Evolutionary conservation across 2,329 filamentous ascomycete genomes (phyloP), one percentile per base, ranked within the genome.

Genomic region (Aspergillus pseudoglaucus): DNA sequence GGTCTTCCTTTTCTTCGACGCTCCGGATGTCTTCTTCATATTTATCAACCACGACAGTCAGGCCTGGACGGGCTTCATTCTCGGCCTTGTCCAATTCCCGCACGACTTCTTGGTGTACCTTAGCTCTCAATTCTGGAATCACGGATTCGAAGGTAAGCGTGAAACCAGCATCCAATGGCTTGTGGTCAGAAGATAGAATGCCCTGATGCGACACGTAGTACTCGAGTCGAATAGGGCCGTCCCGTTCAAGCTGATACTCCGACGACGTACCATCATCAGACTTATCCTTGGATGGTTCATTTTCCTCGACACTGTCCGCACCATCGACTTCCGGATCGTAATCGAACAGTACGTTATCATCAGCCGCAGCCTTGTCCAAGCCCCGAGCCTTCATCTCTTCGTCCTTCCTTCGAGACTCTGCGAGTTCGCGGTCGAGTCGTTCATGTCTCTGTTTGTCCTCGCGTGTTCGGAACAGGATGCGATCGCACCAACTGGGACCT

Each of bases 401-500:
- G 55, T 96, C 90, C 53, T 79, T 85, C 58, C 81, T 84, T 54
- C 79, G 82, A 0, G 85, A 78, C 18, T 83, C 79, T 47, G 82
- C 80, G 50, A 84, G 80, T 47, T 91, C 84, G 47, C 75, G 74
- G 1, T 79, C 63, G 47, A 79, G 83, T 32, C 73, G 72, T 44
- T 90, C 82, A 56, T 88, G 85, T 3, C 75, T 76, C 22, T 84
- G 69, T 53, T 80, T 84, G 59, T 93, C 84, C 42, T 75, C 79
- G 37, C 85, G 81, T 2, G 89, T 93, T 6, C 91, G 80, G 65
- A 84, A 98, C 1, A 98, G 69, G 41, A 98, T 90, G 14, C 93
- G 85, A 69, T 98, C 93, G 65, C 93, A 98, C 91, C 93, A 98
- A 63, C 90, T 95, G 2, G 93, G 93, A 2, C 88, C 86, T 46